Base-by-base conservation (phyloP, 208 protist species). In the Trypanosomatidae sp. region DNA sequence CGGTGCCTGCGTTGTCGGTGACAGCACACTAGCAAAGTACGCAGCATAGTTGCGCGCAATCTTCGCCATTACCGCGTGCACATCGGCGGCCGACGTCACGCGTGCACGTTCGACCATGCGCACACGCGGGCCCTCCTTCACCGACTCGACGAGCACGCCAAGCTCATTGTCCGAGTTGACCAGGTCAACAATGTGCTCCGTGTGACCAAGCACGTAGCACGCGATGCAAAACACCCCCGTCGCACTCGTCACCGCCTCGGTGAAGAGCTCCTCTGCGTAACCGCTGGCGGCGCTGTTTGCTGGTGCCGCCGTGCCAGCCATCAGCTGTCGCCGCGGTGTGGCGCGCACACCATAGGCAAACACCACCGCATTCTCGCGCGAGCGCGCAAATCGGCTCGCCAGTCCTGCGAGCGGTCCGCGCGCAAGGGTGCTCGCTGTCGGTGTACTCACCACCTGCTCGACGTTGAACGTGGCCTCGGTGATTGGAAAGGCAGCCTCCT, bases 341-440 rank as follows among this genome's bases (percentile, higher is more conserved):
- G 80, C 83, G 52, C 83, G 78, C 6, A 86, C 74, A 24, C 87
- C 87, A 35, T 78, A 89, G 38, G 58, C 53, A 57, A 88, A 95
- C 21, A 87, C 72, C 3, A 95, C 87, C 7, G 74, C 20, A 52
- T 95, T 95, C 47, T 91, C 55, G 2, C 71, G 65, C 23, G 67
- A 63, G 41, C 65, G 48, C 42, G 64, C 51, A 49, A 91, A 87
- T 39, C 81, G 51, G 19, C 54, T 45, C 3, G 65, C 75, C 18
- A 57, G 51, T 16, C 53, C 65, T 15, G 70, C 6, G 42, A 88
- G 50, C 8, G 43, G 38, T 21, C 51, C 61, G 40, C 70, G 42
- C 6, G 46, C 38, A 20, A 84, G 32, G 3, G 55, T 52, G 32
- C 15, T 33, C 8, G 76, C 43, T 22, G 55, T 61, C 0, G 79